These are phyloP conservation scores for Plenodomus biglobosus DNA, from an alignment of 2,329 filamentous ascomycete genomes.

Conservation along the genomic window DNA sequence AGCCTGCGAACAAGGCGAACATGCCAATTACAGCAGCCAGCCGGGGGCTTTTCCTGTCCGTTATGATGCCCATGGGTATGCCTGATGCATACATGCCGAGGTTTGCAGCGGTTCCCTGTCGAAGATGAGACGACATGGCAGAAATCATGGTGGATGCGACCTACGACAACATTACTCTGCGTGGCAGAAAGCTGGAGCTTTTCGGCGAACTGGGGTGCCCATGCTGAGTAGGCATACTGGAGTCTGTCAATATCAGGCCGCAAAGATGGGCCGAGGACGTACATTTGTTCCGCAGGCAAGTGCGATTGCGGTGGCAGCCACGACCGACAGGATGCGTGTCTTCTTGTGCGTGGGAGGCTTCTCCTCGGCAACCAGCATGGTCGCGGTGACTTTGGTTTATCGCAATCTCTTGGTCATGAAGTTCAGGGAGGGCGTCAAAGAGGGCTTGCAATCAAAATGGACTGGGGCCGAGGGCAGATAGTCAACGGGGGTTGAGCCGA, in stretches of 20 bases:
- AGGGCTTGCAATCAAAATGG: constrained; percentile 1
- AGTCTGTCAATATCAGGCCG: constrained; percentile 26
- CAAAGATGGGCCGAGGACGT: constrained; percentile 36
- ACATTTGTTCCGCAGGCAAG: constrained; percentile 94
- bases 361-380: constrained; percentile 28
- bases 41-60: constrained; percentile 79
- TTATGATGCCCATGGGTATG: constrained; percentile 83
- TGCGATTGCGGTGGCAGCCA: constrained; percentile 81
- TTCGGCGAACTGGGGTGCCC: constrained; percentile 93
- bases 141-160: constrained; percentile 24
- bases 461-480: constrained; percentile 10
- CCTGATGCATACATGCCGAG: constrained; percentile 92
- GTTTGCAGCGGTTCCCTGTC: constrained; percentile 67
- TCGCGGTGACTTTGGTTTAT: constrained; percentile 16
- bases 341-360: constrained; percentile 53
- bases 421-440: constrained; percentile 3
- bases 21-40: constrained; percentile 76
- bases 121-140: constrained; percentile 28
- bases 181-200: constrained; percentile 86
- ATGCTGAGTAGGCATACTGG: constrained; percentile 97
- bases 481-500: constrained; percentile 8
- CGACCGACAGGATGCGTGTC: constrained; percentile 76
- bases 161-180: constrained; percentile 84
- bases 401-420: constrained; percentile 24
- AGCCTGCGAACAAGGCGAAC: constrained; percentile 72